A percentile compares a stretch with the other conserved stretches of the same genome.
phyloP scores from a whole-genome alignment of 371 early-diverging fungal genomes.

The Smittium culicis region DNA sequence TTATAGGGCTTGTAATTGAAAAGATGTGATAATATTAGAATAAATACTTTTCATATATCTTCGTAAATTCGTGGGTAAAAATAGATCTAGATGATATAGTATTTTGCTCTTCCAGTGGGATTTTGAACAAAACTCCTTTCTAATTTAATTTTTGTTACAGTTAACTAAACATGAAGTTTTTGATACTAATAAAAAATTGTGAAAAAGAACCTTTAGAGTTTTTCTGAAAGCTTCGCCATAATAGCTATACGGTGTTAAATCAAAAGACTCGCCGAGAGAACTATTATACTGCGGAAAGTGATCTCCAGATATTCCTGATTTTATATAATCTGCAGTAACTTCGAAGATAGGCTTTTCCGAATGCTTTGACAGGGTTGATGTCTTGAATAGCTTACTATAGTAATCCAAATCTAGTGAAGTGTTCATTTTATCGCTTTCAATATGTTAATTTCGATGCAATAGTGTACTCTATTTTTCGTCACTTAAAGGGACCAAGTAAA shows the following conservation, averaged over 20 bases:
- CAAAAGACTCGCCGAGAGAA: slow-evolving; percentile 30
- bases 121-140: slow-evolving; percentile 8
- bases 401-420: neutral
- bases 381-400: neutral
- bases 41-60: slow-evolving; percentile 3
- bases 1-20: slow-evolving; percentile 8
- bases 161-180: neutral
- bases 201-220: neutral
- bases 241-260: neutral
- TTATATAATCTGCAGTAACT: slow-evolving; percentile 65
- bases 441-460: no score
- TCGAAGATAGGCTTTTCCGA: slow-evolving; percentile 70
- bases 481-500: no score
- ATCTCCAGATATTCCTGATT: slow-evolving; percentile 82
- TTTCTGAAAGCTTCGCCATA: neutral
- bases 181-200: neutral
- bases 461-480: no score
- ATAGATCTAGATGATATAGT: neutral
- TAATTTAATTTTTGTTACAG: neutral
- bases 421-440: neutral
- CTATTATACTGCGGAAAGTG: slow-evolving; percentile 56
- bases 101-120: neutral
- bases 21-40: neutral
- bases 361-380: neutral
- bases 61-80: neutral